Evolutionary conservation across 345 rosid genomes (phyloP), one percentile per base, ranked within the genome.

Genomic region (Hevea brasiliensis): DNA sequence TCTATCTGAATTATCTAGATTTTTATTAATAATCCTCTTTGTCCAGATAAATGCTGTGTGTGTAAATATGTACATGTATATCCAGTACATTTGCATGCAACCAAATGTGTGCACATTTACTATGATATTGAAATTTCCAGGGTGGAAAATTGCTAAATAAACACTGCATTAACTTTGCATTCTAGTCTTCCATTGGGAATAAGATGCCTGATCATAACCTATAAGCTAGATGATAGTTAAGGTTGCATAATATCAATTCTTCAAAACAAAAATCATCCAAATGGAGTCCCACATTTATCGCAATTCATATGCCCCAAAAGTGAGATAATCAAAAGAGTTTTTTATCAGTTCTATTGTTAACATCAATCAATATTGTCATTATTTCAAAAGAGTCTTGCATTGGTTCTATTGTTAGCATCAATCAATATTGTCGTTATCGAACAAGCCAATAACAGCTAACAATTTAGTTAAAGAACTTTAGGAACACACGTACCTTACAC

Each of bases 401-500:
- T 3, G 26, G 32, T 2, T 51, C 7, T 42, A 51, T 50, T 45
- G 70, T 42, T 27, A 73, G 48, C 27, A 35, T 32, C 48, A 65
- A 50, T 64, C 18, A 26, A 27, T 7, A 32, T 57, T 62, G 59
- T 70, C 77, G 45, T 7, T 21, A 59, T 71, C 20, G 35, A 59
- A 35, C 45, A 54, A 37, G 72, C n/a, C 62, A 53, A 20, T 1
- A 41, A 40, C 47, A 50, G 56, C 65, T 61, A 54, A 71, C 14
- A 35, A 59, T 73, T 66, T 50, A 50, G 76, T 35, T 63, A 65
- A 41, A 20, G 27, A 67, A 57, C 13, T 61, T 35, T 55, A 8
- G 5, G 70, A 73, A 75, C 58, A 60, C 65, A 59, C 76, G 44
- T 70, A 88, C 94, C 92, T 81, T 88, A 62, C 71, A 81, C 17